Evolutionary conservation across 139 green algal genomes (phyloP).

Genomic region (Chlamydomonas sp.): DNA sequence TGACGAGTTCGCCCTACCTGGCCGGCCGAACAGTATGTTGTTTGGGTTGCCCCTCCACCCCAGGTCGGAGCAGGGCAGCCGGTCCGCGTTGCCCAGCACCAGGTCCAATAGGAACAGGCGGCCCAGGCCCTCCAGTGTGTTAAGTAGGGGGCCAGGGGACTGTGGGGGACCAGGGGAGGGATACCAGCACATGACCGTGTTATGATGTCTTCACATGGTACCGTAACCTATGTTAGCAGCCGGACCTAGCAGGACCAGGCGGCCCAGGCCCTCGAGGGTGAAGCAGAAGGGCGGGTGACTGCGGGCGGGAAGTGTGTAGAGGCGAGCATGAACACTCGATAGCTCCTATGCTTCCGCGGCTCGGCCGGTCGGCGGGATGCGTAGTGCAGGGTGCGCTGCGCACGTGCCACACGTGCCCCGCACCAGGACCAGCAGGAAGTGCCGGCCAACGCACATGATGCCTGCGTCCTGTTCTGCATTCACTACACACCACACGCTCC

Average conservation of each 20-base stretch:
- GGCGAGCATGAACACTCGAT: no score
- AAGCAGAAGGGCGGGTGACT: not conserved
- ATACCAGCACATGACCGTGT: not conserved
- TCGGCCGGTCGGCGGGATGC: no score
- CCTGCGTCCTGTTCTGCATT: no score
- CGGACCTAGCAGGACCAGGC: slow-evolving; percentile 81
- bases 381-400: no score
- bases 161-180: not conserved
- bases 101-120: slow-evolving; percentile 82
- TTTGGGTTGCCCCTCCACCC: slow-evolving; percentile 82
- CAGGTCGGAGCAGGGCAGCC: slow-evolving; percentile 77
- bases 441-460: no score
- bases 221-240: not conserved
- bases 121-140: slow-evolving; percentile 64
- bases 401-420: no score
- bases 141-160: not conserved
- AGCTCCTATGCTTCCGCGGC: no score
- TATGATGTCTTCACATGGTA: not conserved
- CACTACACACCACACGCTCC: no score
- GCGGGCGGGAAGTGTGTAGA: not conserved
- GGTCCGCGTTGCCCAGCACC: slow-evolving; percentile 82
- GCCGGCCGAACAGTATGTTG: slow-evolving; percentile 64
- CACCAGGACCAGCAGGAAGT: no score
- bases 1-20: slow-evolving; percentile 12
- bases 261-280: slow-evolving; percentile 60